phyloP scores from a whole-genome alignment of 208 protist species.

The Trichomonas gallinae region DNA sequence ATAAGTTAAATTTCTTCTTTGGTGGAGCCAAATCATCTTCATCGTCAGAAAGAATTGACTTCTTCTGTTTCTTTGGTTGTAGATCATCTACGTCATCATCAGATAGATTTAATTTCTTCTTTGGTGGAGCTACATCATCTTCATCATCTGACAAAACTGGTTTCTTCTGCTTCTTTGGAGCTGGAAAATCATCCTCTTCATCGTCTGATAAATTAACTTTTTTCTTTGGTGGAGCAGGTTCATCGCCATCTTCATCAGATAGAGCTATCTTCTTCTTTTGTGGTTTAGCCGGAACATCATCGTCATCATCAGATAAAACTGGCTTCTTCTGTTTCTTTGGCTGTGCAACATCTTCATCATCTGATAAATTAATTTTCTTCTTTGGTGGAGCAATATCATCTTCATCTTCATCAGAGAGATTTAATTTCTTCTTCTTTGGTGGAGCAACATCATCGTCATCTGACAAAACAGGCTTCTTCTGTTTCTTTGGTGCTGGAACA shows the following conservation, averaged over 20 bases:
- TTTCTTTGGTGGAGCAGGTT: too few relatives aligned
- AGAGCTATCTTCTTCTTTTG: neutral
- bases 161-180: too few relatives aligned
- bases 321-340: neutral
- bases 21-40: neutral
- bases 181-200: too few relatives aligned
- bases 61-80: neutral
- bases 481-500: neutral
- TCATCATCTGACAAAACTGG: too few relatives aligned
- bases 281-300: neutral
- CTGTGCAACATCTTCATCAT: too few relatives aligned
- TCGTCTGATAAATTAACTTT: too few relatives aligned
- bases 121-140: neutral
- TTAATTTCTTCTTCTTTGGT: neutral
- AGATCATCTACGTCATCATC: neutral
- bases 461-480: neutral
- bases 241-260: neutral
- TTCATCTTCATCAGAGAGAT: neutral
- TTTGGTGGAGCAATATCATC: neutral
- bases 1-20: neutral
- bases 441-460: neutral
- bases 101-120: neutral
- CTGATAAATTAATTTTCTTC: neutral
- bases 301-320: neutral
- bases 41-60: neutral